A percentile compares a stretch with the other conserved stretches of the same genome.
phyloP scores from a whole-genome alignment of 257 asterid genomes.

The Solanum gracilifrons region DNA sequence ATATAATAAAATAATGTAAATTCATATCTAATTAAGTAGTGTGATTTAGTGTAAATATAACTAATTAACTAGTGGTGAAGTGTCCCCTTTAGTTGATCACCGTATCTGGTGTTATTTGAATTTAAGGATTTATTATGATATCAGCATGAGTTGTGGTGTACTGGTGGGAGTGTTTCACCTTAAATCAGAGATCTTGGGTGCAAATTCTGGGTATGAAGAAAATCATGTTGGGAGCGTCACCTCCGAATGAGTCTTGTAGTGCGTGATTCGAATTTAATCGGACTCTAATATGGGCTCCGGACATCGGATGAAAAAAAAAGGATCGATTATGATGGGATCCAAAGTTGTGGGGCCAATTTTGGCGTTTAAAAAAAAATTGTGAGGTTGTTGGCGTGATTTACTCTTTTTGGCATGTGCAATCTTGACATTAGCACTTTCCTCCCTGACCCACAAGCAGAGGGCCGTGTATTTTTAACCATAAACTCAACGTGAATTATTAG shows the following conservation, averaged over 20 bases:
- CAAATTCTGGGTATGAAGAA: fast-evolving
- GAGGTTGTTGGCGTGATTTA: constrained; percentile 9
- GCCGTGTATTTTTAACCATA: no score
- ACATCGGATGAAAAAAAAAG: fast-evolving
- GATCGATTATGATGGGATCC: background rate
- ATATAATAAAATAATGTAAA: no score
- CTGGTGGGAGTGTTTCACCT: no score
- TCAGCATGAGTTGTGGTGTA: fast-evolving
- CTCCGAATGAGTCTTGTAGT: fast-evolving
- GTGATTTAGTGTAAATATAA: no score
- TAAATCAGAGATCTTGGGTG: no score
- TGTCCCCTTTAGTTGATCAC: background rate
- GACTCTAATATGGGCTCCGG: fast-evolving
- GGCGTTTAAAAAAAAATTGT: background rate
- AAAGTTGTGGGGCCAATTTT: background rate
- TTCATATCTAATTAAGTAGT: no score
- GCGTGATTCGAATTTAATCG: fast-evolving
- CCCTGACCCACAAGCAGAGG: background rate
- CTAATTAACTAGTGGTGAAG: background rate
- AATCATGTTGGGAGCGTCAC: fast-evolving
- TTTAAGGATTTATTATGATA: background rate
- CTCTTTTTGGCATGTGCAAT: constrained; percentile 1
- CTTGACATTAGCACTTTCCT: background rate
- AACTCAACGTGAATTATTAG: fast-evolving
- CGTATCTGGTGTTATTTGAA: background rate